Conservation (phyloP, 306 rosid genomes). For the Morella rubra region DNA sequence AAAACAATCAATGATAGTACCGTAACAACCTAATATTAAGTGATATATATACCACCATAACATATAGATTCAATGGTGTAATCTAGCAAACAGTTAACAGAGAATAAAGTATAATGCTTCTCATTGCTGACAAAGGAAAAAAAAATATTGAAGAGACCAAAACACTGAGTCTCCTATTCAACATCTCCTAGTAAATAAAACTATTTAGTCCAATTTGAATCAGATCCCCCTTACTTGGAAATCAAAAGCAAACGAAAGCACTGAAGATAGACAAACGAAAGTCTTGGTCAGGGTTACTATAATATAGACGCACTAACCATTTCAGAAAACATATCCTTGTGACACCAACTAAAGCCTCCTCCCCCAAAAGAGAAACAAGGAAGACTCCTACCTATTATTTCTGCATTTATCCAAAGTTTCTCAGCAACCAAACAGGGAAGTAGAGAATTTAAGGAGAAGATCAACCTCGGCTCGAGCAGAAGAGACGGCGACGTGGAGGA, state of each 20-base stretch:
- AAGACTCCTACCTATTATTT: no score
- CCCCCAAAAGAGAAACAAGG: background rate
- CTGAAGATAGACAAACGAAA: background rate
- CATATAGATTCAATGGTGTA: background rate
- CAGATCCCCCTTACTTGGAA: background rate
- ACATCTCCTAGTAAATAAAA: background rate
- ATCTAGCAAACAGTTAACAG: background rate
- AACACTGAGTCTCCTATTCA: background rate
- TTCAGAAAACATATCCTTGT: background rate
- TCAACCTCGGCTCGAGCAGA: conserved; percentile 63
- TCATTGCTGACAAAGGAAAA: background rate
- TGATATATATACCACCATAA: background rate
- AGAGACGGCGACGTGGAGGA: conserved; percentile 81
- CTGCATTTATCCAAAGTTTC: background rate
- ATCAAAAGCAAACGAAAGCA: background rate
- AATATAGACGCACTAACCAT: background rate
- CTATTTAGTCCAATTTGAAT: background rate
- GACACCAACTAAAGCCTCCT: background rate
- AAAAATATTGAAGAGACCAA: background rate
- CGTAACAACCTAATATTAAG: background rate
- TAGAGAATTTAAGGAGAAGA: background rate
- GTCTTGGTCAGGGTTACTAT: background rate
- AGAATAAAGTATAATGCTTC: background rate
- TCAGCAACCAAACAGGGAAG: conserved; percentile 3
- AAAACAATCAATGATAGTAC: background rate